These are phyloP conservation scores for Penicillium pulvis DNA, from an alignment of 495 filamentous ascomycete species.

Conservation along the genomic window DNA sequence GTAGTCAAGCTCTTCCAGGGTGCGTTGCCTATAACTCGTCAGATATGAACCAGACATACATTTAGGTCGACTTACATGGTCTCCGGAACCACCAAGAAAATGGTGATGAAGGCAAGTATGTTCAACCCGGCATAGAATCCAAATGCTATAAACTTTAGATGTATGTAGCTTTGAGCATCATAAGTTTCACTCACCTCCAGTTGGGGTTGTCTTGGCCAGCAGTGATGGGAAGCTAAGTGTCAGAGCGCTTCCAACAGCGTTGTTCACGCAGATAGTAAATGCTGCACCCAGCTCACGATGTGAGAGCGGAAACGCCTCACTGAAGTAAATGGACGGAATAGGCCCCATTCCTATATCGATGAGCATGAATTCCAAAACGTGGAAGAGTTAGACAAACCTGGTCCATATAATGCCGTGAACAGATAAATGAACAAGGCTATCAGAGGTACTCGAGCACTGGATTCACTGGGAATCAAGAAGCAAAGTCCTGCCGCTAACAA, in stretches of 20 bases:
- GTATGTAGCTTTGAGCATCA: conserved; percentile 62
- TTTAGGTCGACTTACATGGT: conserved; percentile 37
- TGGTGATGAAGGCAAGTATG: conserved; percentile 65
- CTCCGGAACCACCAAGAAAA: conserved; percentile 73
- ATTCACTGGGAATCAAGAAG: conserved; percentile 59
- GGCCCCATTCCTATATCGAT: conserved; percentile 49
- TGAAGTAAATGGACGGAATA: conserved; percentile 71
- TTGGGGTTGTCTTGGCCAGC: conserved; percentile 66
- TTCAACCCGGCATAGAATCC: conserved; percentile 60
- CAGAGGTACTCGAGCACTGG: conserved; percentile 54
- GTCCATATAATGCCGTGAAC: conserved; percentile 65
- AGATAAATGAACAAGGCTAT: conserved; percentile 67
- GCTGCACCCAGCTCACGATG: conserved; percentile 49
- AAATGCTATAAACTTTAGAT: conserved; percentile 47
- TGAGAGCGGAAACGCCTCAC: conserved; percentile 76
- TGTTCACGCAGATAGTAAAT: conserved; percentile 20
- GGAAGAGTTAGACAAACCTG: conserved; percentile 33
- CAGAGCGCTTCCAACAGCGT: conserved; percentile 14
- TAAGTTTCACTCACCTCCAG: conserved; percentile 59
- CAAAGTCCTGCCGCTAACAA: conserved; percentile 69
- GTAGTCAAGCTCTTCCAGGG: conserved; percentile 79
- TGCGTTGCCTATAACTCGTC: conserved; percentile 58
- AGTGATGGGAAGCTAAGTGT: conserved; percentile 63
- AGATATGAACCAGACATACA: background rate
- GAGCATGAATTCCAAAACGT: background rate